Evolutionary conservation across 768 basidiomycete species (phyloP), one percentile per base, ranked within the genome.

Genomic region (Mycena latifolia): DNA sequence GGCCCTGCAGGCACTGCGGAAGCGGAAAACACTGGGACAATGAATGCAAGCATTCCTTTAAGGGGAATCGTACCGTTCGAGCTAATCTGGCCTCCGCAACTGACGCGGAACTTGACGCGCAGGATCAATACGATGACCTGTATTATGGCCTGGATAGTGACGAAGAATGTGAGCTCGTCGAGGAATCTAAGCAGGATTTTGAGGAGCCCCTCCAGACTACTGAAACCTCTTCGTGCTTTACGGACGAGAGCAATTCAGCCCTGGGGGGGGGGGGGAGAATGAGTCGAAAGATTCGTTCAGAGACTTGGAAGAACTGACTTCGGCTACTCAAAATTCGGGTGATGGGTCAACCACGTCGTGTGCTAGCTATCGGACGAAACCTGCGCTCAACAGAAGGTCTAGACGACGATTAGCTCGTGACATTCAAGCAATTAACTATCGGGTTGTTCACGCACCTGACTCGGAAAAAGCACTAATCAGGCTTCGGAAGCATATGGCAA

Each of bases 71-170:
- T 24, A 7, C 52, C 15, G 76, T 71, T 3, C 69, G 75, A 29
- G 71, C 55, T n/a, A 75, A 78, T 37, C 33, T 67, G 3, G 66
- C 41, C 20, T n/a, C 20, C 10, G 3, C 41, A 43, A 43, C 41
- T 20, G n/a, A 20, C 10, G 41, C 20, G 20, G 41, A 43, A 2
- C 41, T 43, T 20, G n/a, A 5, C 10, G 41, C 41, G 1, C 10
- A 5, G n/a, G 41, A 43, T 6, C 20, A 43, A n/a, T 43, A 43
- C n/a, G 41, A 43, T 1, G 46, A 47, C 5, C 22, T 47, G 46
- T 47, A 47, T 14, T 47, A 47, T 27, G 24, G 25, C 20, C 46
- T 47, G 17, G 46, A 47, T 3, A 11, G 5, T 24, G 46, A 47
- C 24, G 46, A 47, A 5, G 25, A 8, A 2, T n/a, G n/a, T n/a